Percentiles rank a stretch among this genome's conserved stretches.
These are phyloP conservation scores for Jaminaea rosea DNA, from an alignment of 1,284 basidiomycete species.

Conservation along the genomic window DNA sequence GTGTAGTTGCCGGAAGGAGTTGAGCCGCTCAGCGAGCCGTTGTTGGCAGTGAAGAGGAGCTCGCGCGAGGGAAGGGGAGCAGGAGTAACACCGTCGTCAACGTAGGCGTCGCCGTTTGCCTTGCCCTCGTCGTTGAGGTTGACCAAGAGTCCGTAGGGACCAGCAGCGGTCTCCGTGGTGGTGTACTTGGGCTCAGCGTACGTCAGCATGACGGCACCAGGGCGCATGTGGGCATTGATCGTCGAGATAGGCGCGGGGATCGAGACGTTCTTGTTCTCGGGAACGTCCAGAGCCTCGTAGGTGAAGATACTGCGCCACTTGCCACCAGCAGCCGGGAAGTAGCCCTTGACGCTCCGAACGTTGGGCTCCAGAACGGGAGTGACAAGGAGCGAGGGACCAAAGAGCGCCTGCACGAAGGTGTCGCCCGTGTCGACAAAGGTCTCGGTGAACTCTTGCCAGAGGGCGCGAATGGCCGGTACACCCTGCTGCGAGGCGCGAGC, in stretches of 20 bases:
- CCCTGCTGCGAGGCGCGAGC: constrained; percentile 10
- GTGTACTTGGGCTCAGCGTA: constrained; percentile 21
- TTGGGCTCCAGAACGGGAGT: constrained; percentile 25
- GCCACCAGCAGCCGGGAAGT: constrained; percentile 24
- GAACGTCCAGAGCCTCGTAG: constrained; percentile 53
- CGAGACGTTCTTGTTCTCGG: constrained; percentile 50
- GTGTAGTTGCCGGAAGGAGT: constrained; percentile 51
- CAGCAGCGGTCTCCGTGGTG: constrained; percentile 16
- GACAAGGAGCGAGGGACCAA: constrained; percentile 22
- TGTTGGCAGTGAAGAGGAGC: constrained; percentile 9
- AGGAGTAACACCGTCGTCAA: constrained; percentile 56
- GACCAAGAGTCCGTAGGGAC: constrained; percentile 17
- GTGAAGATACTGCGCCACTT: constrained; percentile 69
- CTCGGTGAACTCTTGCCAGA: constrained; percentile 29
- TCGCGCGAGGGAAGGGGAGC: constrained; percentile 15
- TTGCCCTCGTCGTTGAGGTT: constrained; percentile 52
- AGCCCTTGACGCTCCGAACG: constrained; percentile 36
- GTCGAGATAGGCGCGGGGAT: constrained; percentile 46
- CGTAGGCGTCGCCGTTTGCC: constrained; percentile 56
- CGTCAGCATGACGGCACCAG: constrained; percentile 17
- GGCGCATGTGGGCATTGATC: constrained; percentile 30
- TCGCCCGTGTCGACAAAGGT: constrained; percentile 21
- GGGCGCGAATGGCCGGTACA: constrained; percentile 15
- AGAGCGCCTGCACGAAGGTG: constrained; percentile 23
- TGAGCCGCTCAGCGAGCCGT: constrained; percentile 2